phyloP scores from a whole-genome alignment of 169 alveolate species.

The Plasmodium berghei region DNA sequence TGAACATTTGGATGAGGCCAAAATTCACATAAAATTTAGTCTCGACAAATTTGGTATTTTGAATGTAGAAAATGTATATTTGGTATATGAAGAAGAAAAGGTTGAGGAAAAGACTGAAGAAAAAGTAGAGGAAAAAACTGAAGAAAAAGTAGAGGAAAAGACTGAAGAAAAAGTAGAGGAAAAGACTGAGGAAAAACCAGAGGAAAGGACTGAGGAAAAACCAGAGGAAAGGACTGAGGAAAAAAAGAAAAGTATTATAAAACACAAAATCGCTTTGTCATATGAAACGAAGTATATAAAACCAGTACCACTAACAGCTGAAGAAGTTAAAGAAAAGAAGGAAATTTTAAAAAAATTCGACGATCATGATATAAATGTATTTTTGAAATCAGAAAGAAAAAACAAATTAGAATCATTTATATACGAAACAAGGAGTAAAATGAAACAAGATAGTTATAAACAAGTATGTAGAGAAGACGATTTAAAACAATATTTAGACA shows the following conservation, averaged over 20 bases:
- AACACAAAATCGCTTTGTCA: constrained; percentile 39
- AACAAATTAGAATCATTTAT: constrained; percentile 66
- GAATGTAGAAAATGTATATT: constrained; percentile 10
- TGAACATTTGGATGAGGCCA: constrained; percentile 36
- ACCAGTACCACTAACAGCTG: constrained; percentile 51
- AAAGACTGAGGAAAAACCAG: not conserved
- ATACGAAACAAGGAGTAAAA: constrained; percentile 72
- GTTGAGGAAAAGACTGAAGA: constrained; percentile 2
- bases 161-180: constrained; percentile 15
- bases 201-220: constrained; percentile 1
- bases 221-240: not conserved
- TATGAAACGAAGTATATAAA: constrained; percentile 29
- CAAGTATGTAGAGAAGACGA: constrained; percentile 59
- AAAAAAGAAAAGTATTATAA: constrained; percentile 1
- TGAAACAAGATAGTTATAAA: constrained; percentile 73
- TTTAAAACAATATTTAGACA: constrained; percentile 30
- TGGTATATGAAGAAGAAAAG: constrained; percentile 60
- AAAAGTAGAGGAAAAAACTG: constrained; percentile 16
- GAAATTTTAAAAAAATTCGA: constrained; percentile 60
- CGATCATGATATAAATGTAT: constrained; percentile 60
- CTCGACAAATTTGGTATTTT: constrained; percentile 64
- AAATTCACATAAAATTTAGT: constrained; percentile 32
- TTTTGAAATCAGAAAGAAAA: constrained; percentile 63
- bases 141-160: constrained; percentile 21
- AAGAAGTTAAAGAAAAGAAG: constrained; percentile 56